Conservation (phyloP, 352 stramenopile genomes). For the Lagenidium giganteum region DNA sequence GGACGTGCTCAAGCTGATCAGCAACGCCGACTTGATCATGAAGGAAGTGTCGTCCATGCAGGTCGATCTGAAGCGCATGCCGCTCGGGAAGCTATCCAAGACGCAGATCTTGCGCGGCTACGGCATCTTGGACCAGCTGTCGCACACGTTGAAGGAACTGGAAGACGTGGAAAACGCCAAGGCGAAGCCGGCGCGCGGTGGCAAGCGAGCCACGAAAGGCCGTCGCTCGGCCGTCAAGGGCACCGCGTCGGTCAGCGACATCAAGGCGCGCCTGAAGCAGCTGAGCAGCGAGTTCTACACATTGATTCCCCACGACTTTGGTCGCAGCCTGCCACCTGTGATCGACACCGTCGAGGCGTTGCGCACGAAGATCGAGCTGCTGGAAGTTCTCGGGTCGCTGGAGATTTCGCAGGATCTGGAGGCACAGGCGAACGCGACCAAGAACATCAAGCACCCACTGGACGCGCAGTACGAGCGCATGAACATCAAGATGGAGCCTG, state of each 20-base stretch:
- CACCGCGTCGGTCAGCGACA: conserved; percentile 18
- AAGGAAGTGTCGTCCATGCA: conserved; percentile 48
- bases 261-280: conserved; percentile 33
- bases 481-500: conserved; percentile 34
- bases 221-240: conserved; percentile 13
- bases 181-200: not conserved
- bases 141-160: conserved; percentile 21
- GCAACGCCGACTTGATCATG: conserved; percentile 39
- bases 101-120: no score
- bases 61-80: conserved; percentile 46
- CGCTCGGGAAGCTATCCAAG: no score
- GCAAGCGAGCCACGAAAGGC: conserved; percentile 15
- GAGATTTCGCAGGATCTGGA: conserved; percentile 60
- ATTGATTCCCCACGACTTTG: conserved; percentile 66
- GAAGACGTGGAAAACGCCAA: not conserved
- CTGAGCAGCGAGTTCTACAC: conserved; percentile 69
- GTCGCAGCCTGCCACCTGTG: conserved; percentile 34
- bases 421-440: conserved; percentile 15
- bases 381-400: conserved; percentile 51
- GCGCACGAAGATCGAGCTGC: conserved; percentile 53
- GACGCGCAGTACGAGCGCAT: conserved; percentile 51
- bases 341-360: conserved; percentile 51
- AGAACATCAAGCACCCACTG: no score
- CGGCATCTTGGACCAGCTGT: conserved; percentile 42
- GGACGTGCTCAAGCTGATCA: conserved; percentile 40